These are phyloP conservation scores for Podaxis sp. DNA, from an alignment of 768 basidiomycete genomes.

Conservation along the genomic window DNA sequence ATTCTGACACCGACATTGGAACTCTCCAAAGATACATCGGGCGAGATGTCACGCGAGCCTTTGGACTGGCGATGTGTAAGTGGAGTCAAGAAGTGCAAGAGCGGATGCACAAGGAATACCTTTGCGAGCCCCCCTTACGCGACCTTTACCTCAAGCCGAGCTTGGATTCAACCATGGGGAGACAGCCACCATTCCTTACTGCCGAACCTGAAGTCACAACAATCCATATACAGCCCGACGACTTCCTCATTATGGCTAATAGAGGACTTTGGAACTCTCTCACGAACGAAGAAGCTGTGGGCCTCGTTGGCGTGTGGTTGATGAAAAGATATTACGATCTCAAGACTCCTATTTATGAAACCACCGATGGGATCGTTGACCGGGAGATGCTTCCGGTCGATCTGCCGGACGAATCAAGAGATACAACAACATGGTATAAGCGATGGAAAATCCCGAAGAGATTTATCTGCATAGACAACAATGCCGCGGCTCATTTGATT, in stretches of 20 bases:
- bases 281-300: conserved; percentile 54
- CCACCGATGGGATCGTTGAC: conserved; percentile 16
- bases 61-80: conserved; percentile 45
- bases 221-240: conserved; percentile 40
- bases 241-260: conserved; percentile 54
- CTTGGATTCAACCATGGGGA: conserved; percentile 15
- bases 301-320: conserved; percentile 50
- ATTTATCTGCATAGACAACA: conserved; percentile 41
- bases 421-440: conserved; percentile 35
- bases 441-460: conserved; percentile 37
- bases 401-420: conserved; percentile 19
- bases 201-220: conserved; percentile 53
- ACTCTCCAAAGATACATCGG: conserved; percentile 23
- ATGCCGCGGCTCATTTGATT: conserved; percentile 45
- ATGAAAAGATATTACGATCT: conserved; percentile 20
- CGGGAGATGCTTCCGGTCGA: conserved; percentile 28
- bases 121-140: conserved; percentile 36
- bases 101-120: conserved; percentile 32
- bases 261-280: conserved; percentile 56
- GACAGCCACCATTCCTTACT: conserved; percentile 47
- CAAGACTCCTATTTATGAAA: neutral
- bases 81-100: conserved; percentile 39
- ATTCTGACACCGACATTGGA: conserved; percentile 22
- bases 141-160: conserved; percentile 18
- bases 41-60: conserved; percentile 33